Evolutionary conservation across 2,329 filamentous ascomycete species (phyloP), one percentile per base, ranked within the genome.

Genomic region (Ilyonectria destructans): DNA sequence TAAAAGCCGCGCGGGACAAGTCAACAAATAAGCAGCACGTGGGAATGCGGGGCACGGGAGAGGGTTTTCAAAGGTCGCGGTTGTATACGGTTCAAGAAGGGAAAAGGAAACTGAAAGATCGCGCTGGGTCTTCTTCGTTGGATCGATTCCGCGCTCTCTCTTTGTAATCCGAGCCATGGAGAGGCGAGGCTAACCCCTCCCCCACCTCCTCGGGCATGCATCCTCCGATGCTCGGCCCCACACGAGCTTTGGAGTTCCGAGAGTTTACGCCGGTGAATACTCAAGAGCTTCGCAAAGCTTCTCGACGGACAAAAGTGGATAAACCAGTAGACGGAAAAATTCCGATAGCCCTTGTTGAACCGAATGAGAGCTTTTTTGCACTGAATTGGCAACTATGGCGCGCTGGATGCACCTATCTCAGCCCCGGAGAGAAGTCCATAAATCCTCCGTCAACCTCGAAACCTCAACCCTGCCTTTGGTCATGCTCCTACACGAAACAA

Each of bases 221-320:
- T 48, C 57, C 62, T 58, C 65, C 65, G 62, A 67, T 58, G 21
- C 49, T 60, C 64, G 67, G 67, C 64, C 60, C 67, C 67, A 67
- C 67, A 26, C 23, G 15, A 51, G 51, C 23, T 19, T 23, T 51
- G 54, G 15, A n/a, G 37, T 13, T 7, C 6, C 13, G 9, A 7
- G 12, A 31, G 40, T 13, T 54, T 15, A 33, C 46, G 10, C 5
- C 8, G 9, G 45, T n/a, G 12, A 23, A 29, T 43, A 45, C 21
- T 46, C 31, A 52, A 60, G 13, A 43, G 52, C 35, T 31, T 51
- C 19, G 13, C 31, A 4, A 35, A 61, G 33, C 46, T 54, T n/a
- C 17, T 26, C 23, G 19, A 19, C 13, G 56, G 26, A 37, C 26
- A n/a, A n/a, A 49, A 49, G 6, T 23, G 26, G n/a, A 17, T 4